phyloP scores from a whole-genome alignment of 2,329 filamentous ascomycete genomes.

The Bipolaris bicolor region DNA sequence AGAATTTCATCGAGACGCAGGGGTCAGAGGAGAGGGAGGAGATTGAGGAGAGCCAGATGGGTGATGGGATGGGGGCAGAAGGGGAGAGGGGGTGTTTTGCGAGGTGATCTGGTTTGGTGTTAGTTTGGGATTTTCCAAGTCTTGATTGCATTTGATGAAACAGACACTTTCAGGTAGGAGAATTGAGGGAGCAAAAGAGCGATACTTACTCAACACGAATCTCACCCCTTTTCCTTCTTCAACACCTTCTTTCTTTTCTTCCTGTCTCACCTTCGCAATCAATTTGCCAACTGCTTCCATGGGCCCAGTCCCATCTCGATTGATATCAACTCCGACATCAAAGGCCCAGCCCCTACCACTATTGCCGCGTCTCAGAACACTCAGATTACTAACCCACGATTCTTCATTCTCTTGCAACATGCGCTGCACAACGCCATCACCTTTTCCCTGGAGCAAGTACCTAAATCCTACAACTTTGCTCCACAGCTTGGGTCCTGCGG shows the following conservation, averaged over 20 bases:
- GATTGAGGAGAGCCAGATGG: constrained; percentile 71
- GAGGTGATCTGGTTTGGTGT: constrained; percentile 70
- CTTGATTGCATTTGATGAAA: no score
- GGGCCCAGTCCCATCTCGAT: constrained; percentile 73
- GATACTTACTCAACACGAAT: constrained; percentile 71
- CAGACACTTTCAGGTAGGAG: background rate
- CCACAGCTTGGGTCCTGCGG: constrained; percentile 68
- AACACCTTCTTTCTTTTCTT: constrained; percentile 56
- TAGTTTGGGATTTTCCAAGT: background rate
- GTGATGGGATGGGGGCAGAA: constrained; percentile 58
- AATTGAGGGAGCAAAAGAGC: background rate
- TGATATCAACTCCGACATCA: constrained; percentile 83
- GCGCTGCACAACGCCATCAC: constrained; percentile 46
- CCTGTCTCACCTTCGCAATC: constrained; percentile 52
- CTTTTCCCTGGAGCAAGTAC: constrained; percentile 73
- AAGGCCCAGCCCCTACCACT: constrained; percentile 68
- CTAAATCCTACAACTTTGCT: constrained; percentile 76
- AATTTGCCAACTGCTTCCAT: constrained; percentile 47
- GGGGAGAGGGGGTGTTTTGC: constrained; percentile 81
- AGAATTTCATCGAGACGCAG: constrained; percentile 88
- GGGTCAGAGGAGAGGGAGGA: constrained; percentile 68
- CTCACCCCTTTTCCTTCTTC: constrained; percentile 61
- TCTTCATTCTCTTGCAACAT: constrained; percentile 57
- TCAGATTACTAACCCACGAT: constrained; percentile 2
- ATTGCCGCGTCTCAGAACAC: constrained; percentile 58